Conservation (phyloP, 352 stramenopile genomes). For the Thraustotheca clavata region DNA sequence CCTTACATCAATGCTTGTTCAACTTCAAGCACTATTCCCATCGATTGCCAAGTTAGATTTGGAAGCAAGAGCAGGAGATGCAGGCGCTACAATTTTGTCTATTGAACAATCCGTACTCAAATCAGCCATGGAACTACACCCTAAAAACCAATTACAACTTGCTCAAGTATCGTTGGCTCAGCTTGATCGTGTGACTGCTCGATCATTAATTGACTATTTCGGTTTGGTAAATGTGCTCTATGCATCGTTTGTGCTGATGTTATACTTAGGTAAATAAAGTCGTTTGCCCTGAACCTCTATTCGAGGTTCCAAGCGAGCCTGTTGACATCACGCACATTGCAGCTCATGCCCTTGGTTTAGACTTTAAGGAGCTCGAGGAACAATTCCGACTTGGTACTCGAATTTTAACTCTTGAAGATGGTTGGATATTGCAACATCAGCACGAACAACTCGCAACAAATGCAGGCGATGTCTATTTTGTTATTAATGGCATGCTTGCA, state of each 20-base stretch:
- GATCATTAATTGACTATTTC: constrained; percentile 77
- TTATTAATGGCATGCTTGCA: constrained; percentile 45
- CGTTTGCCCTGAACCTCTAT: constrained; percentile 28
- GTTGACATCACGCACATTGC: constrained; percentile 27
- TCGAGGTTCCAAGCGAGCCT: constrained; percentile 26
- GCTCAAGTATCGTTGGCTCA: constrained; percentile 66
- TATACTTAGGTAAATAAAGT: constrained; percentile 25
- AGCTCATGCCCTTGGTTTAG: constrained; percentile 39
- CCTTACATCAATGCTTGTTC: constrained; percentile 53
- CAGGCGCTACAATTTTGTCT: constrained; percentile 51
- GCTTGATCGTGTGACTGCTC: constrained; percentile 73
- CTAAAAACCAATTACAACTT: constrained; percentile 64
- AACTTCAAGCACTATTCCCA: constrained; percentile 46
- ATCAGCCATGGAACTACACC: constrained; percentile 43
- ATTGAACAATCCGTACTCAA: constrained; percentile 45
- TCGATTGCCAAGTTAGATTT: constrained; percentile 27
- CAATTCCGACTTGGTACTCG: background rate
- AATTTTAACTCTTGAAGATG: background rate
- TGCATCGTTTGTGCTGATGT: background rate
- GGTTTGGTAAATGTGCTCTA: constrained; percentile 27
- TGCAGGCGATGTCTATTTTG: constrained; percentile 35
- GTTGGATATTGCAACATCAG: background rate
- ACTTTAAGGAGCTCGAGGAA: constrained; percentile 14
- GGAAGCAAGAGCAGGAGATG: constrained; percentile 37
- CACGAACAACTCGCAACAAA: constrained; percentile 10